Percentiles rank a stretch among this genome's conserved stretches.
These are phyloP conservation scores for Penicillium hordei DNA, from an alignment of 2,329 filamentous ascomycete genomes.

Conservation along the genomic window DNA sequence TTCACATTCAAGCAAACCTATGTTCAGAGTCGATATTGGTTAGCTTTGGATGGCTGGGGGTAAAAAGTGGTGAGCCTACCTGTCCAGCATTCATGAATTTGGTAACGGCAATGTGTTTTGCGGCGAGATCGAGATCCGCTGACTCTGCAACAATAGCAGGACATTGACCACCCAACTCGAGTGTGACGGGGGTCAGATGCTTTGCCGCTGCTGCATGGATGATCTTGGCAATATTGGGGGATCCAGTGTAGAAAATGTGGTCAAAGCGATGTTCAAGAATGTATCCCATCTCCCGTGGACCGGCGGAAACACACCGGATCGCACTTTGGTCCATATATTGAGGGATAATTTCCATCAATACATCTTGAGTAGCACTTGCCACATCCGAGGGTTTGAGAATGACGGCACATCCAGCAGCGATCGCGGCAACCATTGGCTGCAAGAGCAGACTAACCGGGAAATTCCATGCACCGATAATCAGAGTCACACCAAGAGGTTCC, in stretches of 20 bases:
- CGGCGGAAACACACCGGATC: constrained; percentile 39
- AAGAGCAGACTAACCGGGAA: constrained; percentile 44
- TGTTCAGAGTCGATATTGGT: neutral
- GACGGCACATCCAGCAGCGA: constrained; percentile 45
- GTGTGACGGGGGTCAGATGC: constrained; percentile 46
- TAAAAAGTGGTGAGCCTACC: constrained; percentile 2
- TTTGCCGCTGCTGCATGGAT: constrained; percentile 46
- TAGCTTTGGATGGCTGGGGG: neutral
- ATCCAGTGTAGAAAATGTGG: constrained; percentile 51
- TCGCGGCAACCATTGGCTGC: constrained; percentile 45
- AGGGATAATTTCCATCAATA: constrained; percentile 43
- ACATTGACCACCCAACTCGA: constrained; percentile 50
- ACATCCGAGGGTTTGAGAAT: constrained; percentile 51
- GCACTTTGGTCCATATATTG: constrained; percentile 46
- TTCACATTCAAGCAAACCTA: constrained; percentile 44
- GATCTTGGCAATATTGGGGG: constrained; percentile 39
- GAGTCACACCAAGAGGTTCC: constrained; percentile 47
- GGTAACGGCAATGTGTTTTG: constrained; percentile 45
- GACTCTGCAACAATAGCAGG: constrained; percentile 46
- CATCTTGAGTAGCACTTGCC: constrained; percentile 33
- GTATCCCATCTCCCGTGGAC: constrained; percentile 38
- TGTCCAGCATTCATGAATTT: constrained; percentile 50
- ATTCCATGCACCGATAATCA: constrained; percentile 52
- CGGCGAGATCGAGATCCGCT: constrained; percentile 46
- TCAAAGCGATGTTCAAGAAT: constrained; percentile 44